Base-by-base conservation (phyloP, 192 early-diverging fungal genomes). In the Rhizophagus sp. region DNA sequence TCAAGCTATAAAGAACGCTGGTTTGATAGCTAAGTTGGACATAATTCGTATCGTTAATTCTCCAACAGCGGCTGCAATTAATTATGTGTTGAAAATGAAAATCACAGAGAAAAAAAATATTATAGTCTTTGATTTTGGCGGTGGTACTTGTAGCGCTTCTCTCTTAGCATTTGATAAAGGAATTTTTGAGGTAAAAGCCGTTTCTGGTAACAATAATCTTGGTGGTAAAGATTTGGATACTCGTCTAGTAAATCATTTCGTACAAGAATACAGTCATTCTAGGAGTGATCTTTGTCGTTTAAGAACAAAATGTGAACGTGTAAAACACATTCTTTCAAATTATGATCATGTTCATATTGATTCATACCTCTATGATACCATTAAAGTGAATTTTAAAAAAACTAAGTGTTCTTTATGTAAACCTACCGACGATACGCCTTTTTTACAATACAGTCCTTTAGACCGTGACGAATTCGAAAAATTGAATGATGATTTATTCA, bases 111-210 rank as follows among this genome's bases (percentile, higher is more conserved):
- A 96, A 87, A 91, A 91, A 83, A 81, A 91, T 52, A 88, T 97
- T 72, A 92, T 93, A 41, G 94, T 97, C 52, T 97, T 92, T 88
- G 96, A 97, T 90, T 87, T 97, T 73, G 95, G 96, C 34, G 96
- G 96, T 84, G 94, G 95, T 86, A 96, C 95, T 24, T 97, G 96
- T 83, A 94, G 96, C 92, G 91, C 96, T 84, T 96, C 94, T 34
- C 92, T 97, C 62, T 85, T 97, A 30, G 93, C 95, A 82, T 95
- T 97, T 79, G 93, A 96, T 81, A 91, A 91, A 78, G 94, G 94
- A 80, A 94, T 96, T 13, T 96, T 97, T 81, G 95, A 97, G 86
- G 95, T 96, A 85, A 96, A 95, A 87, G 93, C 92, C 70, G 96
- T 94, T 86, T 94, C 94, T 83, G 95, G 96, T 81, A 93, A 96